These are phyloP conservation scores for Actinidia chinensis DNA, from an alignment of 179 eudicot genomes.

Conservation along the genomic window DNA sequence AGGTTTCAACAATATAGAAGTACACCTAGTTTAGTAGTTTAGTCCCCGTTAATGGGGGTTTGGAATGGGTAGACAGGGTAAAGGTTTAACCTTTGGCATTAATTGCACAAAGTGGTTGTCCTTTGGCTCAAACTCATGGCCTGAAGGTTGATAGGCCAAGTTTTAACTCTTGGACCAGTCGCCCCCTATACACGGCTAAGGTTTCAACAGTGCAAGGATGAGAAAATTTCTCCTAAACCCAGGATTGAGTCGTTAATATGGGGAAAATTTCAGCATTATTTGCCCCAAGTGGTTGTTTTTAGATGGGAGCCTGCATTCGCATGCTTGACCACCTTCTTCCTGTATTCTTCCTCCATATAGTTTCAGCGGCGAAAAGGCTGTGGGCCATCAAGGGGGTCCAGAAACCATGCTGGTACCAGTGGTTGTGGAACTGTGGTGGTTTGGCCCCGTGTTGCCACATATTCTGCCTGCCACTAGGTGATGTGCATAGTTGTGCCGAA, in stretches of 20 bases:
- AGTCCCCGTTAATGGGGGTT: too few relatives aligned
- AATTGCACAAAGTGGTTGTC: too few relatives aligned
- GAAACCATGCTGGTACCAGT: not conserved
- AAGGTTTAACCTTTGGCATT: too few relatives aligned
- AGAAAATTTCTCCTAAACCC: too few relatives aligned
- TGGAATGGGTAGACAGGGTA: too few relatives aligned
- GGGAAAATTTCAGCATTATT: not conserved
- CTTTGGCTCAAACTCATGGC: too few relatives aligned
- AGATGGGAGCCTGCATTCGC: not conserved
- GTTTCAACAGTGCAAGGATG: not conserved
- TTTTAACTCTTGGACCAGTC: too few relatives aligned
- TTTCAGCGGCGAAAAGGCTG: not conserved
- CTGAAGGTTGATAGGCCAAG: too few relatives aligned
- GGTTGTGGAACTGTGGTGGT: not conserved
- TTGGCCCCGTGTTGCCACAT: not conserved
- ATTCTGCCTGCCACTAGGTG: not conserved
- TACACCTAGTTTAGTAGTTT: too few relatives aligned
- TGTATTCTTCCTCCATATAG: not conserved
- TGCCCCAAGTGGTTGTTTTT: not conserved
- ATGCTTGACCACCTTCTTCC: not conserved
- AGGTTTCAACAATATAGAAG: not conserved
- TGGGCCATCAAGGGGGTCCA: not conserved
- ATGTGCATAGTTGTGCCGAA: not conserved
- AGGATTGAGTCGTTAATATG: not conserved
- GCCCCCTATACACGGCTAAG: not conserved